phyloP scores from a whole-genome alignment of 371 early-diverging fungal species.

The Mortierella sp. region DNA sequence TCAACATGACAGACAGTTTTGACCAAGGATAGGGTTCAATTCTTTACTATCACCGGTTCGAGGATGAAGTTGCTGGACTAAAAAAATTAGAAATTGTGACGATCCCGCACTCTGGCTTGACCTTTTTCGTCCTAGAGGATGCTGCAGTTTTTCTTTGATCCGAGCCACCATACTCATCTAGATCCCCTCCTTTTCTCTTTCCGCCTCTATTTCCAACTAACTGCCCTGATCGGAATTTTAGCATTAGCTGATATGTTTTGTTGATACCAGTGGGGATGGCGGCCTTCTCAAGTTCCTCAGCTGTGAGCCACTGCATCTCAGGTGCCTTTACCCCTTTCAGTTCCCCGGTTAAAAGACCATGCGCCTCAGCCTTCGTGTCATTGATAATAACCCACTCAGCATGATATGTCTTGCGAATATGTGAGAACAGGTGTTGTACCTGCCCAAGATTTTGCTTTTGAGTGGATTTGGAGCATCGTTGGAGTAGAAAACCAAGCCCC shows the following conservation, averaged over 20 bases:
- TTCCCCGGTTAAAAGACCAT: not conserved
- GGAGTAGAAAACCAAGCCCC: slow-evolving; percentile 14
- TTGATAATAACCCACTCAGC: slow-evolving; percentile 62
- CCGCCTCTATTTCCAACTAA: slow-evolving; percentile 3
- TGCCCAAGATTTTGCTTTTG: slow-evolving; percentile 62
- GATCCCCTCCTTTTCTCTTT: not conserved
- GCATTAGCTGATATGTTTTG: slow-evolving; percentile 68
- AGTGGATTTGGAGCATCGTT: slow-evolving; percentile 12
- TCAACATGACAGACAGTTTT: no score
- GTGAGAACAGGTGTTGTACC: slow-evolving; percentile 76
- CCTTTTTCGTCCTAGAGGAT: slow-evolving; percentile 22
- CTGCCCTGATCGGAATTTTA: slow-evolving; percentile 40
- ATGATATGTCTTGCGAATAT: slow-evolving; percentile 73
- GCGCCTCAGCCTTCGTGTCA: slow-evolving; percentile 19
- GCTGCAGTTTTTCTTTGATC: not conserved
- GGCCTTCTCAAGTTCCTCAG: slow-evolving; percentile 60
- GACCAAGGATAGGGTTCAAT: no score
- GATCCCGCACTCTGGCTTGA: slow-evolving; percentile 21
- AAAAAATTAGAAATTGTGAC: slow-evolving; percentile 26
- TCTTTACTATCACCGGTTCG: no score
- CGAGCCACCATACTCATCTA: no score
- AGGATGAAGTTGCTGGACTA: slow-evolving; percentile 2
- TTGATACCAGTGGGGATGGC: slow-evolving; percentile 78
- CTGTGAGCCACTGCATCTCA: slow-evolving; percentile 61
- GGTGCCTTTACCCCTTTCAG: slow-evolving; percentile 14